Base-by-base conservation (phyloP, 345 rosid genomes). In the Salix exigua region DNA sequence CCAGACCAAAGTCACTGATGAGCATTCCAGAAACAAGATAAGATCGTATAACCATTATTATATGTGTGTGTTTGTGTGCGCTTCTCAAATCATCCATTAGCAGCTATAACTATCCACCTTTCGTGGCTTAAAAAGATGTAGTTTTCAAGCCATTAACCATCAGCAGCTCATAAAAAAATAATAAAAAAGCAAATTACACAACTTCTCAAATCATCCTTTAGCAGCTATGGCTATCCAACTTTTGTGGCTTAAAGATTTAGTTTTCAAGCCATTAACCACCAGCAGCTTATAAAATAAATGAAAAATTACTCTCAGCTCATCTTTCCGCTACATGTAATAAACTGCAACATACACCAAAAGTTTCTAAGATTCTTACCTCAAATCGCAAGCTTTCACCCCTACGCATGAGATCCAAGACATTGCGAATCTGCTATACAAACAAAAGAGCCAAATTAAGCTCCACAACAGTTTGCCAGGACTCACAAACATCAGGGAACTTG, bases 331-430 rank as follows among this genome's bases (percentile, higher is more conserved):
- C 37, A 62, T 23, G 38, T 42, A 40, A 31, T 30, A 4, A 65
- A 33, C 31, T 11, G 40, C 18, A n/a, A 40, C 23, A 76, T 6
- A 53, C 53, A 74, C 17, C 17, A 38, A 25, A 53, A 33, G 21
- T 65, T 38, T 60, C 16, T 4, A 44, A 50, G 62, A 70, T 68
- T 7, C 87, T 68, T 78, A 92, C 98, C 97, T 92, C 97, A 60
- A 91, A 68, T 37, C 88, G 94, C 86, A 94, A 83, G 81, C 83
- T 83, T 83, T 93, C 96, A 16, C 91, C 90, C 82, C 97, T 85
- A 19, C 91, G 97, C 93, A 94, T 88, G 53, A 91, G 88, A 80
- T 90, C 97, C 92, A 92, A 80, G 83, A 89, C 88, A 85, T 77
- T 87, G 58, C 94, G 91, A 74, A 94, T 81, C 92, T 92, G 88